Percentiles rank a stretch among this genome's conserved stretches.
phyloP scores from a whole-genome alignment of 2,329 filamentous ascomycete genomes.

The Trichothecium sympodiale region DNA sequence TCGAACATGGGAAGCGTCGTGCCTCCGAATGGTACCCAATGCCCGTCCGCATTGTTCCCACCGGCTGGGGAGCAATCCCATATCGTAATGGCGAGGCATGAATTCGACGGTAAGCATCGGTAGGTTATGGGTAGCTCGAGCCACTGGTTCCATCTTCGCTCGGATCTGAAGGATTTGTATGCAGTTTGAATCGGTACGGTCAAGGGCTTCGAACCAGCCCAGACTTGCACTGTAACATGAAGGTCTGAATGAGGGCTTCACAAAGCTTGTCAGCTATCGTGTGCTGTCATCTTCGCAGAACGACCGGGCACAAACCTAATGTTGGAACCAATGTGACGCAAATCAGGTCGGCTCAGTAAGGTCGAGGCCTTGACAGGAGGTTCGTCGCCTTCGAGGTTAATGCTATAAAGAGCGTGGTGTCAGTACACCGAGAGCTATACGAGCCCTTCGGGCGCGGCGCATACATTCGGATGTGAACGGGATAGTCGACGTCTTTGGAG shows the following conservation, averaged over 20 bases:
- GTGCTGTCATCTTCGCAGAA: not conserved
- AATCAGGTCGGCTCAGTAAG: conserved; percentile 64
- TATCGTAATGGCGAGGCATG: conserved; percentile 81
- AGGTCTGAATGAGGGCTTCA: conserved; percentile 71
- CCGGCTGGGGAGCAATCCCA: conserved; percentile 88
- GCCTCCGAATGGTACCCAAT: conserved; percentile 85
- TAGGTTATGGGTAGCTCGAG: conserved; percentile 78
- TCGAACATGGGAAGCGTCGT: conserved; percentile 92
- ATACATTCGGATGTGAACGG: conserved; percentile 56
- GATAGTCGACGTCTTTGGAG: conserved; percentile 71
- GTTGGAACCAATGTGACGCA: conserved; percentile 82
- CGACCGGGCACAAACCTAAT: conserved; percentile 40
- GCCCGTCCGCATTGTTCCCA: conserved; percentile 55
- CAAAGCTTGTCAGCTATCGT: conserved; percentile 7
- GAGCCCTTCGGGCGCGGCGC: not conserved
- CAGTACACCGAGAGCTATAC: conserved; percentile 6
- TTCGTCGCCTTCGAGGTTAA: conserved; percentile 36
- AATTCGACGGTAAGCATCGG: conserved; percentile 67
- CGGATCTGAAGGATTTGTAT: conserved; percentile 79
- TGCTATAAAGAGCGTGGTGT: conserved; percentile 19
- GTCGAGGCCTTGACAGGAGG: conserved; percentile 44
- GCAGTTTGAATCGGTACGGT: conserved; percentile 86
- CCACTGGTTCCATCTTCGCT: conserved; percentile 92
- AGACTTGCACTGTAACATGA: conserved; percentile 86
- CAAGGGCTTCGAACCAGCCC: conserved; percentile 90